Base-by-base conservation (phyloP, 257 asterid species). In the Ophiorrhiza pumila region DNA sequence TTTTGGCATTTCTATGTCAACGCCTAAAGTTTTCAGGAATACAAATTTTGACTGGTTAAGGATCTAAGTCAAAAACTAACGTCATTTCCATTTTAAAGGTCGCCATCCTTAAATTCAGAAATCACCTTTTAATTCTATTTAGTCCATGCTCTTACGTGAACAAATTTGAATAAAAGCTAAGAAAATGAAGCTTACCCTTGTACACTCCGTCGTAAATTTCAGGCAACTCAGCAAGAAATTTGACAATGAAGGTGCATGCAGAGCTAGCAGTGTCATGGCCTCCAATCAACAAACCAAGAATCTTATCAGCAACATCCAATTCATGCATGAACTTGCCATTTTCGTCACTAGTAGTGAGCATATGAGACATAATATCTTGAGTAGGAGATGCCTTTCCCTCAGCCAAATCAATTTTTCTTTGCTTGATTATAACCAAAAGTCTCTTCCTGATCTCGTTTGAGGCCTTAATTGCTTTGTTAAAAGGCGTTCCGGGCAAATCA, bases 181-280 rank as follows among this genome's bases (percentile, higher is more conserved):
- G 27, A 45, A 15, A 57, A 57, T 27, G 0, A 29, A 23, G 17
- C 47, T 76, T 84, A 82, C 88, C 88, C 27, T 77, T 76, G 71
- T 84, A 86, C 68, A 88, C 91, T 17, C 80, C 80, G 1, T 84
- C 83, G 45, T 88, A 88, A 50, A 88, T 61, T 31, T 82, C 78
- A 6, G 93, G 93, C 58, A 88, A 62, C 77, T 88, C 93, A 4
- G 93, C 89, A 5, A 86, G 80, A 65, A 70, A 84, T 74, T 88
- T 88, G n/a, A 88, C 87, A 8, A 88, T 43, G 27, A 83, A 86
- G 55, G 88, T 73, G 68, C 91, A 86, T 0, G 91, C 87, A 17
- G 91, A 88, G 76, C 88, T 84, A 4, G 89, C 91, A 14, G 89
- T 86, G 3, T 88, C 93, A 60, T 88, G 90, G 39, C 89, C 93